Conservation (phyloP, 352 stramenopile species). For the Pythium biforme region DNA sequence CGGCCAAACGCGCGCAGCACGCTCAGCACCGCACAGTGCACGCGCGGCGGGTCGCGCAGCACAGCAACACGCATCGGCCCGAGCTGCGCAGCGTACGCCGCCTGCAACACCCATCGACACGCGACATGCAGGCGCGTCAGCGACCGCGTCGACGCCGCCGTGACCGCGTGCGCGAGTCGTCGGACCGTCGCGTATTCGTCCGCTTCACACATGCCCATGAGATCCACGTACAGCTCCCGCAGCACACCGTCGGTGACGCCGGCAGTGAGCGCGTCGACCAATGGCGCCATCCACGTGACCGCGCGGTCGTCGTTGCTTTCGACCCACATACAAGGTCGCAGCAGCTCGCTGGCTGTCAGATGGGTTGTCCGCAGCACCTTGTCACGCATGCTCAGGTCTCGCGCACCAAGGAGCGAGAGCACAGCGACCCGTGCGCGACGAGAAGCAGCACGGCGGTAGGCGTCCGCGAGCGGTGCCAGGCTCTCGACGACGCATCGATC, state of each 20-base stretch:
- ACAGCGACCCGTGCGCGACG: not conserved
- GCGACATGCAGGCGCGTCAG: not conserved
- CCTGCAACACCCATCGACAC: not conserved
- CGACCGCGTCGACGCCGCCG: not conserved
- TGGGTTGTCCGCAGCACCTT: too few relatives aligned
- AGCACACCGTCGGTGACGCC: not conserved
- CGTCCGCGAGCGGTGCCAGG: not conserved
- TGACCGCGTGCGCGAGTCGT: not conserved
- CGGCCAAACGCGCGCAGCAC: constrained; percentile 1
- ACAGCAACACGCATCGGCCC: not conserved
- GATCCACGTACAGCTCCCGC: not conserved
- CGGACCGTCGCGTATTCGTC: not conserved
- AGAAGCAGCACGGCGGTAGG: not conserved
- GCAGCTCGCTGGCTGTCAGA: too few relatives aligned
- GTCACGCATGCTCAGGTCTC: not conserved
- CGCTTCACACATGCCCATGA: not conserved
- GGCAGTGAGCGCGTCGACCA: not conserved
- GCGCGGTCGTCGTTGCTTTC: not conserved
- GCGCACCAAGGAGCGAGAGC: not conserved
- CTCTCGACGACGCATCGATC: constrained; percentile 1
- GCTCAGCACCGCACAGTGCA: not conserved
- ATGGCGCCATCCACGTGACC: not conserved
- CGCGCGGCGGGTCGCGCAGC: not conserved
- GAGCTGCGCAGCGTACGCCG: not conserved
- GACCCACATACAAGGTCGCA: too few relatives aligned